phyloP scores from a whole-genome alignment of 1,139 yeast genomes.

The Candida gigantensis region DNA sequence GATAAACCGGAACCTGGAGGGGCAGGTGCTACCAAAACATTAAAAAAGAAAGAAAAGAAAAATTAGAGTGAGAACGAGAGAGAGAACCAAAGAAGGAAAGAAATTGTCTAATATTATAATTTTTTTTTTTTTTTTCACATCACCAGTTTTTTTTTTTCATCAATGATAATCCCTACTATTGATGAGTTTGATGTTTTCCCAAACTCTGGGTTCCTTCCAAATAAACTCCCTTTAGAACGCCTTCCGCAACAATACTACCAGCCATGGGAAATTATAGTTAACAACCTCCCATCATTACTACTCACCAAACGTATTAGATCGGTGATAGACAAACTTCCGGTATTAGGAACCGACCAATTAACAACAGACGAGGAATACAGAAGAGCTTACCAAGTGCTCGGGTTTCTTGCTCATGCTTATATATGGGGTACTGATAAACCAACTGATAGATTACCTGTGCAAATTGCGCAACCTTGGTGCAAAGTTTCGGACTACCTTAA shows the following conservation, averaged over 20 bases:
- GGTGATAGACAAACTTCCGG: conserved; percentile 61
- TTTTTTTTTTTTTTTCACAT: conserved; percentile 1
- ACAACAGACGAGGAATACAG: conserved; percentile 53
- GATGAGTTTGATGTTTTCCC: conserved; percentile 72
- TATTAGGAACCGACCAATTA: conserved; percentile 49
- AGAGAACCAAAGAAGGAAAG: no score
- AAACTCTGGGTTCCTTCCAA: conserved; percentile 77
- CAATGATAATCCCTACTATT: conserved; percentile 24
- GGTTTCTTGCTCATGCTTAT: conserved; percentile 84
- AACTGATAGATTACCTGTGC: conserved; percentile 63
- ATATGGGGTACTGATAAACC: conserved; percentile 82
- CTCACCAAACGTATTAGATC: conserved; percentile 62
- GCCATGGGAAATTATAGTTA: conserved; percentile 77
- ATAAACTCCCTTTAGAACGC: conserved; percentile 56
- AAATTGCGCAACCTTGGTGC: conserved; percentile 70
- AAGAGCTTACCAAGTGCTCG: conserved; percentile 77
- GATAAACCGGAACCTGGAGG: background rate
- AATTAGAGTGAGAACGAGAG: background rate
- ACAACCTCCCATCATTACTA: conserved; percentile 69
- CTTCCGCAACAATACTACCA: conserved; percentile 64
- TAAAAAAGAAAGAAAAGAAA: background rate
- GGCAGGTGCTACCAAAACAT: background rate
- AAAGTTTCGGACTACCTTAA: conserved; percentile 59
- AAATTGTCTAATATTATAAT: background rate
- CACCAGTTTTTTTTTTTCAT: background rate